phyloP scores from a whole-genome alignment of 306 rosid species.

The Medicago lupulina region DNA sequence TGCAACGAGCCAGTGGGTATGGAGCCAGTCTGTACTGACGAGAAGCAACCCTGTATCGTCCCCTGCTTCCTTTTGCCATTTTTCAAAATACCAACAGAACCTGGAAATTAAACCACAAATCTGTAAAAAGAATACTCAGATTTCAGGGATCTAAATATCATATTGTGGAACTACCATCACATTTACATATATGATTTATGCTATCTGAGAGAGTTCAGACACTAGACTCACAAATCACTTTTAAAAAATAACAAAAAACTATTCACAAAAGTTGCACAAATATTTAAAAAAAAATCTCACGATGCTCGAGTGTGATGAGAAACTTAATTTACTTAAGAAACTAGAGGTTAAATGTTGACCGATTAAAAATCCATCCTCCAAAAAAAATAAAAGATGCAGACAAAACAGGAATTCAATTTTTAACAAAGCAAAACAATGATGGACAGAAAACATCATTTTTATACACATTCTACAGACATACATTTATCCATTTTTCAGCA shows the following conservation, averaged over 20 bases:
- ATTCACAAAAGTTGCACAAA: background rate
- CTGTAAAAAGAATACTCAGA: constrained; percentile 21
- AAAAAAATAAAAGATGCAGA: background rate
- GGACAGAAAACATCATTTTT: background rate
- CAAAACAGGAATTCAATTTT: constrained; percentile 13
- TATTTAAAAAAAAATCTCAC: background rate
- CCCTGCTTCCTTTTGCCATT: constrained; percentile 95
- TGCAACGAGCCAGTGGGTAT: constrained; percentile 60
- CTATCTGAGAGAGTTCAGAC: constrained; percentile 8
- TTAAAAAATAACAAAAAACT: background rate
- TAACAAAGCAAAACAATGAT: constrained; percentile 1
- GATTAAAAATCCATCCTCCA: constrained; percentile 20
- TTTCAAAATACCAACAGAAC: constrained; percentile 40
- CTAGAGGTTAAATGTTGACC: background rate
- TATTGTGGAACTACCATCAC: background rate
- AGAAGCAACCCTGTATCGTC: constrained; percentile 70
- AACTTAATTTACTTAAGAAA: background rate
- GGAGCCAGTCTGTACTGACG: constrained; percentile 75
- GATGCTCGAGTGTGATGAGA: constrained; percentile 11
- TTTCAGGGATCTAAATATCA: constrained; percentile 4
- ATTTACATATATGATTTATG: constrained; percentile 17
- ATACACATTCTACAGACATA: background rate
- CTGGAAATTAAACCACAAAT: constrained; percentile 49
- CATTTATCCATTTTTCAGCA: constrained; percentile 6
- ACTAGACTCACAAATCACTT: background rate